These are phyloP conservation scores for Neopestalotiopsis sp. DNA, from an alignment of 2,329 filamentous ascomycete genomes.

Conservation along the genomic window DNA sequence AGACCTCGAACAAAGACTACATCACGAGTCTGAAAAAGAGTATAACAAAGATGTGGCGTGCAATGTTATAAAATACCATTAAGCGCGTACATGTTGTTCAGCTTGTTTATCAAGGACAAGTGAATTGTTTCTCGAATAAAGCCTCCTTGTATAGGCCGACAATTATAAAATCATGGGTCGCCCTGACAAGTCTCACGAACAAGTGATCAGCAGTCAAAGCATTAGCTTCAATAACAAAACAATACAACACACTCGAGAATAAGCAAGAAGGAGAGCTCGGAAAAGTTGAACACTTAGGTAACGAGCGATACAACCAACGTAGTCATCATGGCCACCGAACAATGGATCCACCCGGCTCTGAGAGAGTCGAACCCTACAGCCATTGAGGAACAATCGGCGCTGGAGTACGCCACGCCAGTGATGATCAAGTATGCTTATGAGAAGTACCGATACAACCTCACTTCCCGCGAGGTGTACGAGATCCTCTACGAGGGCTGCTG, in stretches of 20 bases:
- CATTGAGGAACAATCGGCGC: background rate
- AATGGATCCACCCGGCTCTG: background rate
- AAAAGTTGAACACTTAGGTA: background rate
- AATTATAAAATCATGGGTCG: background rate
- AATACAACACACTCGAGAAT: background rate
- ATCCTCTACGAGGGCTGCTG: constrained; percentile 3
- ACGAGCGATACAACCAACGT: background rate
- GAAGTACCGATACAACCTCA: background rate
- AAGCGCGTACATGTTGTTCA: background rate
- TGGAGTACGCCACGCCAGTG: background rate
- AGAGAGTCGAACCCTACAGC: background rate
- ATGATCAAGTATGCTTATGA: background rate
- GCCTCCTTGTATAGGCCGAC: background rate
- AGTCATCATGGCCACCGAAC: background rate
- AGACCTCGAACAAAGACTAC: background rate
- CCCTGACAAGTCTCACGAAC: background rate
- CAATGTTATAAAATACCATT: background rate
- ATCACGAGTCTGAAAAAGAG: background rate
- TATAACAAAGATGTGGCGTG: background rate
- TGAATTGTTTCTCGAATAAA: background rate
- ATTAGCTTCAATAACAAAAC: background rate
- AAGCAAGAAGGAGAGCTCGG: background rate
- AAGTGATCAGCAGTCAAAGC: background rate
- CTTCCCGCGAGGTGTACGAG: background rate
- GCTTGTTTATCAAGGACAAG: background rate